Conservation (phyloP, 1,284 basidiomycete genomes). For the Ustilago hordei region DNA sequence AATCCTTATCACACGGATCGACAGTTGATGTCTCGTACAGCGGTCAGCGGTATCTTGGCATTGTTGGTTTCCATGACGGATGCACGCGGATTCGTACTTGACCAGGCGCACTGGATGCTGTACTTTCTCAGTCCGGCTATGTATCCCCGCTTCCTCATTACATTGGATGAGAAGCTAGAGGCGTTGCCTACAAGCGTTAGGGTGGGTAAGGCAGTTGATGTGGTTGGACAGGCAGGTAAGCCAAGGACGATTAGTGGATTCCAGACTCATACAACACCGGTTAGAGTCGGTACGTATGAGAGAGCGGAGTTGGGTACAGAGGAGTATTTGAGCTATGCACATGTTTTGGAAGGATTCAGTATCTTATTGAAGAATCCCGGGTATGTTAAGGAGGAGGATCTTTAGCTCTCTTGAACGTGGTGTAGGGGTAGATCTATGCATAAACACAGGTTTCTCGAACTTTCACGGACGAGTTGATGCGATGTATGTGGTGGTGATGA, state of each 20-base stretch:
- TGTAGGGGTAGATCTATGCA: background rate
- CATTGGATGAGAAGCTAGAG: constrained; percentile 81
- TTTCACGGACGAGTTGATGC: background rate
- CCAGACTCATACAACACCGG: constrained; percentile 93
- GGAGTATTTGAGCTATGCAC: constrained; percentile 90
- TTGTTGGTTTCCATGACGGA: constrained; percentile 93
- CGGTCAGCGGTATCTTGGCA: constrained; percentile 89
- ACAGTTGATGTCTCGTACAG: constrained; percentile 87
- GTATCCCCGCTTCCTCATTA: constrained; percentile 98
- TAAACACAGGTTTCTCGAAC: background rate
- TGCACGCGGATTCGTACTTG: constrained; percentile 90
- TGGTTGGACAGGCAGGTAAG: constrained; percentile 70
- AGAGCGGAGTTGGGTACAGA: constrained; percentile 95
- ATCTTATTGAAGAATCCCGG: constrained; percentile 71
- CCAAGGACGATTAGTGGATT: constrained; percentile 69
- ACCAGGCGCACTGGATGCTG: constrained; percentile 98
- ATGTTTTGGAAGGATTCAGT: constrained; percentile 69
- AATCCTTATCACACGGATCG: constrained; percentile 97
- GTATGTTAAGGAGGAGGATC: constrained; percentile 67
- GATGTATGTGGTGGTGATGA: background rate
- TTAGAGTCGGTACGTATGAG: constrained; percentile 91
- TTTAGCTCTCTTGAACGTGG: constrained; percentile 12
- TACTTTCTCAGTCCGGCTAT: constrained; percentile 95
- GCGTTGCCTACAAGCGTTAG: constrained; percentile 89
- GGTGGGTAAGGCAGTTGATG: constrained; percentile 80